Conservation (phyloP, 2,329 filamentous ascomycete genomes). For the Chrysosporium queenslandicum region DNA sequence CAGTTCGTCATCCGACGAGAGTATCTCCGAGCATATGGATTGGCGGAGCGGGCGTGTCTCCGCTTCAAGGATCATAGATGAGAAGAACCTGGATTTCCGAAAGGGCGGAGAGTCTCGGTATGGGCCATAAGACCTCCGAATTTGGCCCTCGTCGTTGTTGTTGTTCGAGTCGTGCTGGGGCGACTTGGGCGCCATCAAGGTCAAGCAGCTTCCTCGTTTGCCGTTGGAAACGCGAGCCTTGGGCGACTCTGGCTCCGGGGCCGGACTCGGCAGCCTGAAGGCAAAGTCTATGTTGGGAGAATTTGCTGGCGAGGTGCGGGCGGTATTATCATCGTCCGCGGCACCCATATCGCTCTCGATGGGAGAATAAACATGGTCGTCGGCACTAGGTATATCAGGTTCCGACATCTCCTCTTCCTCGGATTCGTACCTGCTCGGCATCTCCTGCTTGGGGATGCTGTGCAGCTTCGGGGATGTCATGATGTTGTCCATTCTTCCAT, state of each 20-base stretch:
- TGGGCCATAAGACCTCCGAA: conserved; percentile 5
- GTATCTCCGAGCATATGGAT: conserved; percentile 16
- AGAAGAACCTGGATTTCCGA: conserved; percentile 5
- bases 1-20: conserved; percentile 17
- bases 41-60: conserved; percentile 8
- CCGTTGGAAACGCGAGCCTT: not conserved
- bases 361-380: conserved; percentile 16
- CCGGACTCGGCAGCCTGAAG: conserved; percentile 7
- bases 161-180: not conserved
- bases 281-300: conserved; percentile 3
- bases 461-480: conserved; percentile 8
- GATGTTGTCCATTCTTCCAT: not conserved
- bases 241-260: not conserved
- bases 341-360: conserved; percentile 12
- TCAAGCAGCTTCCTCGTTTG: conserved; percentile 9
- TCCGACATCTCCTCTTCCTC: conserved; percentile 19
- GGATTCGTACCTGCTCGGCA: conserved; percentile 17
- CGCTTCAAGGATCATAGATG: conserved; percentile 10
- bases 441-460: conserved; percentile 5
- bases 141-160: not conserved
- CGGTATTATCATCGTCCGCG: not conserved
- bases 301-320: not conserved
- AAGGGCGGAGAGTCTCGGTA: conserved; percentile 9
- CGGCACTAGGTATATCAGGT: conserved; percentile 9
- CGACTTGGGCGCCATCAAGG: conserved; percentile 10